Base-by-base conservation (phyloP, 306 rosid genomes). In the Dicorynia guianensis region DNA sequence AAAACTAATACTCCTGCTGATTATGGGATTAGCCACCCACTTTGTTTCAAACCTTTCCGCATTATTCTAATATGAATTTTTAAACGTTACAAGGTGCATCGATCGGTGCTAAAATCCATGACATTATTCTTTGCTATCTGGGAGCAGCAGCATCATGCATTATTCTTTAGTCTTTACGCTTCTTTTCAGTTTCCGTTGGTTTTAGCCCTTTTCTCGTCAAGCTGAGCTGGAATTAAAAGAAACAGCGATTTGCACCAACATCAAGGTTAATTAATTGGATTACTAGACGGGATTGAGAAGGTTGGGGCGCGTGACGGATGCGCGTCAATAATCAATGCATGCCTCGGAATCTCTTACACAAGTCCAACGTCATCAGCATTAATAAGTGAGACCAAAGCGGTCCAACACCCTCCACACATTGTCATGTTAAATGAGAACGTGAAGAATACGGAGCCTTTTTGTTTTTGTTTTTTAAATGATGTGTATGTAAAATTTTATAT, bases 281-380 rank as follows among this genome's bases (percentile, higher is more conserved):
- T 19, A 44, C 18, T 1, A 8, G 34, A 35, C 49, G 1, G 7
- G 5, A 8, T 1, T 25, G 30, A 25, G 30, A 2, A 25, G 1
- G 30, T 25, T 25, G 2, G 4, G 13, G 64, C 40, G 61, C 74
- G 61, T 49, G 1, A 5, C 5, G 0, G n/a, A 12, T 19, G 77
- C 86, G 86, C 75, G 86, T 78, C 79, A 14, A 0, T 10, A 0
- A 48, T 10, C 25, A 35, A 10, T 2, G 60, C 40, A 12, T 63
- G 43, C 49, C 58, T 39, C 3, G 71, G 83, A 79, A 69, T 75
- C 79, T 79, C 71, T 75, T 65, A 71, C 69, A 15, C 10, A 54
- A 53, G 15, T 15, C 46, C 15, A 8, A 79, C 87, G 87, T 83
- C 84, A 83, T 20, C 69, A 18, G 13, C 69, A 14, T 59, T 30